Percentiles rank a stretch among this genome's conserved stretches.
Evolutionary conservation across 2,329 filamentous ascomycete species (phyloP).

Genomic region (Calonectria montana): DNA sequence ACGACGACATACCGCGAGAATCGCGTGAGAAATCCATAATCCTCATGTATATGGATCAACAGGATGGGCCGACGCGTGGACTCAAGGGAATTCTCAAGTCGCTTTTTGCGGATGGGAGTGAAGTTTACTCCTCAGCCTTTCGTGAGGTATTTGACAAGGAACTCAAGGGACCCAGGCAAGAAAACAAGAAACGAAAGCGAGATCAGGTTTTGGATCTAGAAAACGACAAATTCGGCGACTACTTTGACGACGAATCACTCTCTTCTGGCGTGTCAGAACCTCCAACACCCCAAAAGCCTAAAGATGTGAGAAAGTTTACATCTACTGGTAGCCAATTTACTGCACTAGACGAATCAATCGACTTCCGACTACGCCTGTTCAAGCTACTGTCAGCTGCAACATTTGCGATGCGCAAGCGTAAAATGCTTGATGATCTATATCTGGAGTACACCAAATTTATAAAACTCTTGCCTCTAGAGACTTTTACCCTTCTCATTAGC

Average conservation of each 20-base stretch:
- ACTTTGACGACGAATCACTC: slow-evolving; percentile 67
- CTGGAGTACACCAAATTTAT: slow-evolving; percentile 68
- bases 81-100: slow-evolving; percentile 71
- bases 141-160: slow-evolving; percentile 77
- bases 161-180: slow-evolving; percentile 52
- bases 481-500: slow-evolving; percentile 66
- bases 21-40: slow-evolving; percentile 68
- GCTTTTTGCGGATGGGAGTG: slow-evolving; percentile 73
- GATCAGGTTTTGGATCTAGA: slow-evolving; percentile 65
- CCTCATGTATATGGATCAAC: slow-evolving; percentile 66
- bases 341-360: slow-evolving; percentile 64
- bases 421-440: slow-evolving; percentile 66
- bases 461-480: slow-evolving; percentile 66
- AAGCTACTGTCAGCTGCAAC: slow-evolving; percentile 62
- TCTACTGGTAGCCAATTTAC: slow-evolving; percentile 37
- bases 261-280: slow-evolving; percentile 60
- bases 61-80: slow-evolving; percentile 57
- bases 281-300: slow-evolving; percentile 56
- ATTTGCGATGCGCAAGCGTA: slow-evolving; percentile 57
- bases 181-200: slow-evolving; percentile 62
- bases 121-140: slow-evolving; percentile 65
- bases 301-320: slow-evolving; percentile 34
- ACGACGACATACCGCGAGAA: slow-evolving; percentile 39
- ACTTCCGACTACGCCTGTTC: slow-evolving; percentile 72
- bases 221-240: slow-evolving; percentile 70